These are phyloP conservation scores for Schizosaccharomyces lindneri DNA, from an alignment of 805 yeast genomes.

Conservation along the genomic window DNA sequence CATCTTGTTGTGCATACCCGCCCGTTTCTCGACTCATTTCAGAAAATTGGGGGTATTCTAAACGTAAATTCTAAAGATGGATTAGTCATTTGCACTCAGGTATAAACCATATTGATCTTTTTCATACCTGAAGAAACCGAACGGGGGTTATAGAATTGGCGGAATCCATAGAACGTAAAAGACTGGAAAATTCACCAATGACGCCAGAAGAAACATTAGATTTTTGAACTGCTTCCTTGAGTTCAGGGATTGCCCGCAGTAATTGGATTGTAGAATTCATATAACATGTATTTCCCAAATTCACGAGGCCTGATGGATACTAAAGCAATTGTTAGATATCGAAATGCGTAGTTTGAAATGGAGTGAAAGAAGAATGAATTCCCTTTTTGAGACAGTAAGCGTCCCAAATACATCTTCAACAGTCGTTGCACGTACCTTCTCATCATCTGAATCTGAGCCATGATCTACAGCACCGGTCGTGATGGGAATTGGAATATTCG, in stretches of 20 bases:
- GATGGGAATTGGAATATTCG: conserved; percentile 8
- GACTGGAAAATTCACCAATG: neutral
- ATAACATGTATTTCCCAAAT: conserved; percentile 58
- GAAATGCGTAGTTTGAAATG: too few species aligned
- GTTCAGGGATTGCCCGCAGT: conserved; percentile 23
- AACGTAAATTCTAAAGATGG: neutral
- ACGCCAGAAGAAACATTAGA: neutral
- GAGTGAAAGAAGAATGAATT: too few species aligned
- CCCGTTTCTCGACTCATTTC: conserved; percentile 26
- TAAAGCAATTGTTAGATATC: neutral
- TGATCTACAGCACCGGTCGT: neutral
- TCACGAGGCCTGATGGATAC: conserved; percentile 38
- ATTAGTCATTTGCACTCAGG: too few species aligned
- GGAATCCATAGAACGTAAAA: neutral
- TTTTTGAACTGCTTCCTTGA: conserved; percentile 20
- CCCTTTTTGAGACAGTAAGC: too few species aligned
- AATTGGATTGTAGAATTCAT: conserved; percentile 46
- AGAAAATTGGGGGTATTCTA: conserved; percentile 62
- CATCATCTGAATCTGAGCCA: neutral
- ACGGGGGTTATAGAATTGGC: neutral
- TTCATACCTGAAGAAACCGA: neutral
- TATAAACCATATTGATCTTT: too few species aligned
- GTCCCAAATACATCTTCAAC: too few species aligned
- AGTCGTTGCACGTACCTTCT: neutral
- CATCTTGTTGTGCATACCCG: conserved; percentile 92